Evolutionary conservation across 805 yeast genomes (phyloP).

Genomic region (Wickerhamomyces bisporus): DNA sequence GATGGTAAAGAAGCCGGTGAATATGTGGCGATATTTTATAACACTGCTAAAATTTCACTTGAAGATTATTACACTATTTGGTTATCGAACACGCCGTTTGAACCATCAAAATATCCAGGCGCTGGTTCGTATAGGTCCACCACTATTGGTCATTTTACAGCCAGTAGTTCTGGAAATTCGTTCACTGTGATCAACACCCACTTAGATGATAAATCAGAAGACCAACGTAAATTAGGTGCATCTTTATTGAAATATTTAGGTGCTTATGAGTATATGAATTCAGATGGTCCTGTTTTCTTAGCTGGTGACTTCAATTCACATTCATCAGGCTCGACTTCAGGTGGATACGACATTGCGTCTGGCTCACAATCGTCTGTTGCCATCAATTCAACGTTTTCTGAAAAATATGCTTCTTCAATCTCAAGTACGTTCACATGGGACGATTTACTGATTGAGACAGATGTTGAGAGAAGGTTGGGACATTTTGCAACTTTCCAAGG

Average conservation of each 20-base stretch:
- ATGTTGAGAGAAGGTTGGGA: slow-evolving; percentile 27
- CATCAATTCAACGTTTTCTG: slow-evolving; percentile 17
- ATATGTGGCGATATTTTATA: slow-evolving; percentile 37
- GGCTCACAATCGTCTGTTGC: slow-evolving; percentile 7
- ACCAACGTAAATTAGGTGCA: slow-evolving; percentile 12
- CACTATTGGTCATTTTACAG: slow-evolving; percentile 30
- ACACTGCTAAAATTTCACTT: slow-evolving; percentile 26
- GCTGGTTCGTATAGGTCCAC: slow-evolving; percentile 37
- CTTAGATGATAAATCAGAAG: slow-evolving; percentile 36
- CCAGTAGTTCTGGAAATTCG: slow-evolving; percentile 6
- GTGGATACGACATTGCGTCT: slow-evolving; percentile 9
- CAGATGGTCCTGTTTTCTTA: slow-evolving; percentile 32
- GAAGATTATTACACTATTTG: slow-evolving; percentile 35
- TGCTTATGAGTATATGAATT: slow-evolving; percentile 31
- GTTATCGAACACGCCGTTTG: slow-evolving; percentile 36
- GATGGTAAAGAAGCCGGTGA: slow-evolving; percentile 39
- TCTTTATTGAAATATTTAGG: slow-evolving; percentile 21
- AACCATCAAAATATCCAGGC: slow-evolving; percentile 34
- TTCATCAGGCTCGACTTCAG: slow-evolving; percentile 5
- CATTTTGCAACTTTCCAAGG: slow-evolving; percentile 37
- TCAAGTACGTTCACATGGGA: slow-evolving; percentile 21
- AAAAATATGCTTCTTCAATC: slow-evolving; percentile 15
- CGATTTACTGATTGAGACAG: slow-evolving; percentile 24
- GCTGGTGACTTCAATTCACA: slow-evolving; percentile 40
- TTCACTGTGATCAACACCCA: slow-evolving; percentile 38